These are phyloP conservation scores for Candida oleophila DNA, from an alignment of 805 yeast genomes.

Conservation along the genomic window DNA sequence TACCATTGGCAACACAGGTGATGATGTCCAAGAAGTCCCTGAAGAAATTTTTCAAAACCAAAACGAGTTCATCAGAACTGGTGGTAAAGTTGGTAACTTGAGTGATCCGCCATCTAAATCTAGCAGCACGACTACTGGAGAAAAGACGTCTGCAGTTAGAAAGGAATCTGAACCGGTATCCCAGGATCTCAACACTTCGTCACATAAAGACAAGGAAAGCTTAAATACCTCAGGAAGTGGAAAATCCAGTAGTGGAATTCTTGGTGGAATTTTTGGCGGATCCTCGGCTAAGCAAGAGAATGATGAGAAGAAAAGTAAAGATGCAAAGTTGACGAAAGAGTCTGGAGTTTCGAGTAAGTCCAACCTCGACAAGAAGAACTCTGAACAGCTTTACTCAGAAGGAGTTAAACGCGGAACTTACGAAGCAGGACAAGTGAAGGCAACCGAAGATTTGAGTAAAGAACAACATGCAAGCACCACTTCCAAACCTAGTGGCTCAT, in stretches of 20 bases:
- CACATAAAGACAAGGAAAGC: background rate
- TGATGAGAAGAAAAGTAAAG: too few species aligned
- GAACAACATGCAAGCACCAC: constrained; percentile 3
- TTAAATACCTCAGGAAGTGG: background rate
- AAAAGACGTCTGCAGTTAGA: background rate
- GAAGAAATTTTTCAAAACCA: constrained; percentile 7
- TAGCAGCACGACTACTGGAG: background rate
- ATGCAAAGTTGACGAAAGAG: too few species aligned
- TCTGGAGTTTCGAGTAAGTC: background rate
- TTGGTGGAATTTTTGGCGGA: too few species aligned
- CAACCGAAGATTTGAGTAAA: constrained; percentile 6
- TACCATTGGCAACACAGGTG: constrained; percentile 5
- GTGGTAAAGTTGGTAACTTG: constrained; percentile 15
- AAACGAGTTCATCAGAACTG: constrained; percentile 12
- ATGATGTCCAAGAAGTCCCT: constrained; percentile 15
- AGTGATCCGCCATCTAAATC: background rate
- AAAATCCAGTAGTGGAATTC: constrained; percentile 4
- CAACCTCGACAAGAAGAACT: constrained; percentile 3
- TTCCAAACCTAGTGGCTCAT: constrained; percentile 7
- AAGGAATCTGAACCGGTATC: too few species aligned
- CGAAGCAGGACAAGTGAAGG: constrained; percentile 16
- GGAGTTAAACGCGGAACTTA: constrained; percentile 16
- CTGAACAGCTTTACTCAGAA: constrained; percentile 11
- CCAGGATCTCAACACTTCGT: too few species aligned
- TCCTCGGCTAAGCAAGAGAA: too few species aligned